These are phyloP conservation scores for Epicoccum sorghinum DNA, from an alignment of 2,329 filamentous ascomycete species.

Conservation along the genomic window DNA sequence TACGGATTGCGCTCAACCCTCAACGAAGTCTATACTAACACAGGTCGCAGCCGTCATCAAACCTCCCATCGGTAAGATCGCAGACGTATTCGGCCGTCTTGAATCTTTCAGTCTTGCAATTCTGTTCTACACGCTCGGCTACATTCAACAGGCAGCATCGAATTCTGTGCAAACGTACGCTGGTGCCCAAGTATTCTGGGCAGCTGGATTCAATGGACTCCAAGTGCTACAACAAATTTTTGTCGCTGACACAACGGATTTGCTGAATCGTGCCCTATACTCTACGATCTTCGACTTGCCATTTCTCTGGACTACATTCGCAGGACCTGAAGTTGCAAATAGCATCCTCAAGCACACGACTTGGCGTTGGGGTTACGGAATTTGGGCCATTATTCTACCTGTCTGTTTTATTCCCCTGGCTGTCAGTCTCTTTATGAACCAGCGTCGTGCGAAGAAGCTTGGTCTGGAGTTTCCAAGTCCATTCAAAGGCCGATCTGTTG, in stretches of 20 bases:
- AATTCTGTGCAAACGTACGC: constrained; percentile 59
- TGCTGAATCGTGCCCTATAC: constrained; percentile 65
- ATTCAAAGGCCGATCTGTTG: constrained; percentile 43
- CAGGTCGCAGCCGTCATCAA: constrained; percentile 58
- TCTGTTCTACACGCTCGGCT: constrained; percentile 62
- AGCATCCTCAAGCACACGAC: constrained; percentile 54
- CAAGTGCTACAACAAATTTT: constrained; percentile 69
- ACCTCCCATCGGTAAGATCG: constrained; percentile 66
- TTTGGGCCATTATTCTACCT: constrained; percentile 67
- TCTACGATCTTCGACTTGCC: constrained; percentile 65
- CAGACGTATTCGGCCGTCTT: constrained; percentile 67
- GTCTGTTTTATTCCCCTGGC: constrained; percentile 62
- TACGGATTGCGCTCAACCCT: too few species aligned
- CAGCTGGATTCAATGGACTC: constrained; percentile 64
- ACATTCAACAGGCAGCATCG: constrained; percentile 63
- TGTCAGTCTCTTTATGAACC: constrained; percentile 59
- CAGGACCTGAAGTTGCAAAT: constrained; percentile 61
- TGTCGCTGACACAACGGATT: constrained; percentile 64
- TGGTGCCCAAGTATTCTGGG: constrained; percentile 66
- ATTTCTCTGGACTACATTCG: constrained; percentile 67
- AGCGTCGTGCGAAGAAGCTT: constrained; percentile 58
- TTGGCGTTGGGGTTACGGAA: constrained; percentile 69
- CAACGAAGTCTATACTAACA: background rate
- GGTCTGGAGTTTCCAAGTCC: constrained; percentile 52
- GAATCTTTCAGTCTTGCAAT: constrained; percentile 64